Evolutionary conservation across 495 filamentous ascomycete genomes (phyloP), one percentile per base, ranked within the genome.

Genomic region (Pyronema omphalodes): DNA sequence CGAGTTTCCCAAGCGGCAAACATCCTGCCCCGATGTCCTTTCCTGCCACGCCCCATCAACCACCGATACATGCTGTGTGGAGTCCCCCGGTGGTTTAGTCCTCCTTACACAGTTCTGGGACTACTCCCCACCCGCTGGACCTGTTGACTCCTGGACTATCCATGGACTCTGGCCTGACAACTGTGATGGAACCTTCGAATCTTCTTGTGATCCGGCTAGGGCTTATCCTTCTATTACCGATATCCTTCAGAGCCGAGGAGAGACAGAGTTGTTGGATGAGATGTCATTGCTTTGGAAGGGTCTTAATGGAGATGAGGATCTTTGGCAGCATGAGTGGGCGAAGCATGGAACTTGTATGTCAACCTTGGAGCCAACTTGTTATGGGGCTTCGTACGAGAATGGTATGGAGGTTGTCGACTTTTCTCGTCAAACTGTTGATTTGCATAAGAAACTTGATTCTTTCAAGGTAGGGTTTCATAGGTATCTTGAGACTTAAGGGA

Each of bases 81-180:
- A 89, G 60, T 68, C 81, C 48, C 84, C 84, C 0, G 84, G 86
- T 14, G 87, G 88, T 1, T 78, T 82, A 53, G 67, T 93, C 50
- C 71, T 93, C 48, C 75, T 80, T 62, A 88, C 87, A 1, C 86
- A 93, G 61, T 91, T 94, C 70, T 94, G 86, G 86, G 86, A 94
- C 61, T 73, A 74, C 5, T 68, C 76, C 59, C 79, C 80, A 35
- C 71, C 80, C n/a, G 74, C 79, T 8, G 83, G 82, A 6, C 83
- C 82, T 14, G 74, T 73, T 36, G 76, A 89, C 60, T 80, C 78
- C 44, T 94, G 86, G 87, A 91, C 86, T 1, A 72, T 94, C 17
- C 88, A 93, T 61, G 86, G 87, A n/a, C 71, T 94, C 34, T 93
- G 88, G 84, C 86, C 86, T n/a, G 85, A 93, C 67, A 76, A 80